Evolutionary conservation across 306 rosid species (phyloP), one percentile per base, ranked within the genome.

Genomic region (Corylus avellana): DNA sequence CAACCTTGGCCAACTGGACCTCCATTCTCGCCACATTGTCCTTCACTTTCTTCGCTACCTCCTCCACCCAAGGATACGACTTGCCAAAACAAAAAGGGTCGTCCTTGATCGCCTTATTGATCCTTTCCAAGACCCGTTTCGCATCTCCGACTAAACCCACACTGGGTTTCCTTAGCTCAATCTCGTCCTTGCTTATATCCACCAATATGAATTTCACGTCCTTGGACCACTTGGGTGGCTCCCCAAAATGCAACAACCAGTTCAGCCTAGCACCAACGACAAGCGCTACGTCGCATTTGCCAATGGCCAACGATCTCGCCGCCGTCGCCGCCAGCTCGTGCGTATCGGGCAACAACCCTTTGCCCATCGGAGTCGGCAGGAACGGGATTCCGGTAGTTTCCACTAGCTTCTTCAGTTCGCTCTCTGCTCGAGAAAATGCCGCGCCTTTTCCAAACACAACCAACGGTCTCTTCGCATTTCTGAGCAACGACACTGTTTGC

Each of bases 311-410:
- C 0, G 97, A 93, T 67, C 99, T 89, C 1, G 99, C 97, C 1
- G 99, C 99, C 0, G 98, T 85, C 8, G 98, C 98, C 0, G 99
- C 97, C 1, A 95, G 92, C 39, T 85, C 82, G 62, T 95, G 99
- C 10, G 92, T 83, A 48, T 95, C 99, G 0, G 99, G 86, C 59
- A 95, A 70, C 74, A 95, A 74, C 0, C 99, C 99, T 49, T 95
- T 93, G 22, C 97, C 98, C 98, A 95, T 93, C 1, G 99, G 99
- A 72, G 99, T 95, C 1, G 99, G 98, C 59, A 95, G 84, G 82
- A 95, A 95, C 4, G 98, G 99, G 62, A 93, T 91, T 37, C 98
- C 97, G 9, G 98, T 92, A 4, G 67, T 78, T 66, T 95, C 92
- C n/a, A 95, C 98, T 0, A 95, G 87, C 72, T 82, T 89, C 75